Percentiles rank a stretch among this genome's conserved stretches.
phyloP scores from a whole-genome alignment of 2,329 filamentous ascomycete genomes.

The Colletotrichum horii region DNA sequence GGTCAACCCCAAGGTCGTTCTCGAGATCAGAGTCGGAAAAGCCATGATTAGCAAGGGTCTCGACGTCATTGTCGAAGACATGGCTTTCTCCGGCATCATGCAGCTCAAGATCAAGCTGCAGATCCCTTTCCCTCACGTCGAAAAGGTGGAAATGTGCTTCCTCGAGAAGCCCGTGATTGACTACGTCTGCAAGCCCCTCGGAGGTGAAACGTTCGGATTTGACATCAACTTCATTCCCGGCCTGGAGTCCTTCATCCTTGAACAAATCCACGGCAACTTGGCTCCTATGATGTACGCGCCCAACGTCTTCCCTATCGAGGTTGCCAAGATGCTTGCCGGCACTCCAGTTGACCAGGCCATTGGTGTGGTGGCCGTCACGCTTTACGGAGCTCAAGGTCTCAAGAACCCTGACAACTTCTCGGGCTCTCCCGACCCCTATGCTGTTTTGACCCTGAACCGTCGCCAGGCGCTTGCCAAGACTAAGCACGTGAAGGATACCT shows the following conservation, averaged over 20 bases:
- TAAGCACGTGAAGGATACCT: constrained; percentile 83
- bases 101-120: constrained; percentile 97
- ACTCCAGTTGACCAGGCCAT: constrained; percentile 95
- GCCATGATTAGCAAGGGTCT: constrained; percentile 96
- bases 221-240: constrained; percentile 99
- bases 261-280: constrained; percentile 93
- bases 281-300: constrained; percentile 98
- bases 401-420: constrained; percentile 96
- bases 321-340: constrained; percentile 96
- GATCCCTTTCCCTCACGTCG: constrained; percentile 92
- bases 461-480: constrained; percentile 84
- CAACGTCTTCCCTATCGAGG: constrained; percentile 97
- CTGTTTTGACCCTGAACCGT: constrained; percentile 82
- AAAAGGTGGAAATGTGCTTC: constrained; percentile 95
- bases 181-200: constrained; percentile 97
- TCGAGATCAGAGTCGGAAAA: constrained; percentile 94
- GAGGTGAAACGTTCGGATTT: constrained; percentile 93
- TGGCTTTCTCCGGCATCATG: constrained; percentile 96
- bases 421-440: constrained; percentile 90
- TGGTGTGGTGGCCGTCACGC: constrained; percentile 87
- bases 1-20: constrained; percentile 93
- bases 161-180: constrained; percentile 87
- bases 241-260: constrained; percentile 89
- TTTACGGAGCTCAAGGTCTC: constrained; percentile 89
- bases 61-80: constrained; percentile 97